Evolutionary conservation across 345 rosid genomes (phyloP).

Genomic region (Excoecaria cochinchinensis): DNA sequence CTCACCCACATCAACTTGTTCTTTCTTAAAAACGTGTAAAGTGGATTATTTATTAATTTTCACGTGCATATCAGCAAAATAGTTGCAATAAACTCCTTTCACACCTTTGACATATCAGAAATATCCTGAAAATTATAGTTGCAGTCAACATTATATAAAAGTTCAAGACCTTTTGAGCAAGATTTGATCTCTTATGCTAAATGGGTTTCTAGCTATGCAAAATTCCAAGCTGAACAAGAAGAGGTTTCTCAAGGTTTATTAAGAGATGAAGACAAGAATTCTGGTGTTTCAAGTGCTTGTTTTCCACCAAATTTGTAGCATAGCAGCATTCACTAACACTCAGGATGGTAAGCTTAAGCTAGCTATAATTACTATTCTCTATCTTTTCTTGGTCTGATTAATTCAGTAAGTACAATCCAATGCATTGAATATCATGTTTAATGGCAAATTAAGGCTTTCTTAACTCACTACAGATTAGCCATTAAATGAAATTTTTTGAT

Average conservation of each 20-base stretch:
- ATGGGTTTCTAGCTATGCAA: neutral
- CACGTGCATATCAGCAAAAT: neutral
- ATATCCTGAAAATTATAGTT: neutral
- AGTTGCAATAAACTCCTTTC: neutral
- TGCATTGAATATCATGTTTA: too few species aligned
- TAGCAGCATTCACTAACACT: conserved; percentile 26
- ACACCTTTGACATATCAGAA: neutral
- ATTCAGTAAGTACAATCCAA: neutral
- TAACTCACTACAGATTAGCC: neutral
- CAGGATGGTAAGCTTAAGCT: conserved; percentile 47
- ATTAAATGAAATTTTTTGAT: neutral
- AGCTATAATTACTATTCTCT: neutral
- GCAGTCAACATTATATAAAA: neutral
- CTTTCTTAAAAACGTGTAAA: neutral
- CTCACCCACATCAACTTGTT: neutral
- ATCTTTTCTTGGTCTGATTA: neutral
- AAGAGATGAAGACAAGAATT: conserved; percentile 38
- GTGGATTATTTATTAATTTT: neutral
- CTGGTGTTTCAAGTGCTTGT: conserved; percentile 34
- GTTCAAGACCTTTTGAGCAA: neutral
- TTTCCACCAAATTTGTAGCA: conserved; percentile 20
- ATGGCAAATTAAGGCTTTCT: too few species aligned
- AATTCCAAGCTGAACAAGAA: neutral
- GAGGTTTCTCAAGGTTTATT: neutral
- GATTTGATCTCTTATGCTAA: neutral